These are phyloP conservation scores for Laburnicola sp. DNA, from an alignment of 2,329 filamentous ascomycete species.

Conservation along the genomic window DNA sequence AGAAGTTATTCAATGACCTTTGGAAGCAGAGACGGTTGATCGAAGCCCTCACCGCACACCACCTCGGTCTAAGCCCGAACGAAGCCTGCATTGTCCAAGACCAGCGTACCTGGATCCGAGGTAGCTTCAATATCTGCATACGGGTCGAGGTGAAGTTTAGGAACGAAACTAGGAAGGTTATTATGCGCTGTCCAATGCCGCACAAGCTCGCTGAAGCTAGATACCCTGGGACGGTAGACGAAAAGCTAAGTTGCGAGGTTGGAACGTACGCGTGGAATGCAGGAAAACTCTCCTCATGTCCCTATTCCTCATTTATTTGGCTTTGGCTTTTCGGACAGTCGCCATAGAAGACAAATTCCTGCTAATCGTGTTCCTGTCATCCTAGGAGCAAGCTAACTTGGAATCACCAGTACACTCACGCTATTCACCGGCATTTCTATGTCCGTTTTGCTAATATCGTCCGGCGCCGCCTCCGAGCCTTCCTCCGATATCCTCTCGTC, in stretches of 20 bases:
- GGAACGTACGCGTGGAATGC: conserved; percentile 40
- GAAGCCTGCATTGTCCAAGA: conserved; percentile 28
- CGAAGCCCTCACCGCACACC: conserved; percentile 16
- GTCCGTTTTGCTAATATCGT: conserved; percentile 3
- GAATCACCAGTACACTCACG: conserved; percentile 5
- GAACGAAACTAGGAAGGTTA: conserved; percentile 25
- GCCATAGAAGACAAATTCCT: conserved; percentile 10
- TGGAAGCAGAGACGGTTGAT: conserved; percentile 11
- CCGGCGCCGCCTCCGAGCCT: neutral
- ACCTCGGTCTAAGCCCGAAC: conserved; percentile 26
- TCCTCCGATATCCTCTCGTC: conserved; percentile 7
- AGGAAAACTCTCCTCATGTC: conserved; percentile 34
- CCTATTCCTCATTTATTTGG: conserved; percentile 31
- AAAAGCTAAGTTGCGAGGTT: conserved; percentile 42
- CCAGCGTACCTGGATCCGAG: conserved; percentile 34
- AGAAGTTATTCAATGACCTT: conserved; percentile 9
- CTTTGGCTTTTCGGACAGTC: conserved; percentile 32
- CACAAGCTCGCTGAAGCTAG: conserved; percentile 14
- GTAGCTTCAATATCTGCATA: conserved; percentile 46
- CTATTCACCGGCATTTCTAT: conserved; percentile 5
- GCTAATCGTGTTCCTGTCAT: neutral
- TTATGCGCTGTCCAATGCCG: conserved; percentile 12
- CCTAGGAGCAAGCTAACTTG: neutral
- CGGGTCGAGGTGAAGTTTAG: conserved; percentile 31
- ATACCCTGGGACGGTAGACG: conserved; percentile 34